Conservation (phyloP, 2,329 filamentous ascomycete genomes). For the Epichloe glyceriae region DNA sequence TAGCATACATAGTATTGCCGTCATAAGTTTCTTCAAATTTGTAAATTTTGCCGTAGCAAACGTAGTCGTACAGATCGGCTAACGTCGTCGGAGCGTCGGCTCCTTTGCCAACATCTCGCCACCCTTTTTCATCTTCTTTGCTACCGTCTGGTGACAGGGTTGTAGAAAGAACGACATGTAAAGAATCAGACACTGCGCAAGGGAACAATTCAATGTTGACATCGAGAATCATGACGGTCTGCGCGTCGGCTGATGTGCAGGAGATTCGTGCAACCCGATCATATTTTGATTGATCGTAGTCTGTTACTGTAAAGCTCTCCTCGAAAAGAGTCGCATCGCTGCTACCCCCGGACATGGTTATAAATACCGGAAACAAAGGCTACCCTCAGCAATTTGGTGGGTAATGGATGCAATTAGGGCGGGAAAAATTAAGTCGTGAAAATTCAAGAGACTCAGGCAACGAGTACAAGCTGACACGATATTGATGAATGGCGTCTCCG, state of each 20-base stretch:
- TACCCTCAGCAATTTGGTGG: not conserved
- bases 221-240: conserved; percentile 72
- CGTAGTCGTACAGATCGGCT: conserved; percentile 76
- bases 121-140: conserved; percentile 64
- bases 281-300: conserved; percentile 76
- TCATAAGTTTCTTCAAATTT: conserved; percentile 71
- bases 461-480: not conserved
- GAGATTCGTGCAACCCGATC: conserved; percentile 83
- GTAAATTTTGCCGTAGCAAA: conserved; percentile 81
- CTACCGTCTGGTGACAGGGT: conserved; percentile 77
- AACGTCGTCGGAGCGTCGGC: conserved; percentile 44
- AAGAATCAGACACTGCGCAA: conserved; percentile 55
- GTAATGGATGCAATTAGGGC: not conserved
- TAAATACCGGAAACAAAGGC: not conserved
- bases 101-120: conserved; percentile 58
- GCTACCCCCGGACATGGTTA: conserved; percentile 29
- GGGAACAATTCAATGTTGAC: conserved; percentile 91
- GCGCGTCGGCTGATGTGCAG: conserved; percentile 61
- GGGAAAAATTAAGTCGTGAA: not conserved
- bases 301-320: conserved; percentile 74
- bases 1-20: conserved; percentile 63
- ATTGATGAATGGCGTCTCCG: not conserved
- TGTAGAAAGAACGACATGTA: conserved; percentile 73
- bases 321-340: conserved; percentile 89
- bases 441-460: not conserved